phyloP scores from a whole-genome alignment of 805 yeast species.

The Candida awuae region DNA sequence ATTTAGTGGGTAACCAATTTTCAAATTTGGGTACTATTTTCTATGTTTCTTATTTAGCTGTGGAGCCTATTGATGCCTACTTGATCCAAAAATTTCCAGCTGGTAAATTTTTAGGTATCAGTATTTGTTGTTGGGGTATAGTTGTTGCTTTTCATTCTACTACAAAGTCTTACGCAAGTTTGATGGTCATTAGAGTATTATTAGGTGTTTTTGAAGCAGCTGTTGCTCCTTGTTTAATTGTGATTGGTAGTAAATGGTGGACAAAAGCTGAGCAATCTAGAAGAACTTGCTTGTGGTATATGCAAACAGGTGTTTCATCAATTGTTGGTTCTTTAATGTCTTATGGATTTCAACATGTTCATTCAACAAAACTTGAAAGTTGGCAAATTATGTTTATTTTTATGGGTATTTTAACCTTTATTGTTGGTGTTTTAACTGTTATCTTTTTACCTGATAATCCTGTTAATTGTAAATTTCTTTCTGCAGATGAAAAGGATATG shows the following conservation, averaged over 20 bases:
- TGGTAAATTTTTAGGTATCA: constrained; percentile 25
- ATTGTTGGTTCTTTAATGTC: constrained; percentile 23
- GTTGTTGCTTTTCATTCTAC: constrained; percentile 34
- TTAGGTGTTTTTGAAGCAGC: constrained; percentile 34
- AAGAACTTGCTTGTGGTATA: constrained; percentile 19
- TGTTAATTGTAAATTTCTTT: constrained; percentile 21
- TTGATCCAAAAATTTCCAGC: constrained; percentile 31
- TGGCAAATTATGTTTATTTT: constrained; percentile 28
- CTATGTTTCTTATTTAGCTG: constrained; percentile 39
- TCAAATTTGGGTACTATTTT: constrained; percentile 31
- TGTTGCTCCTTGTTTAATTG: constrained; percentile 13
- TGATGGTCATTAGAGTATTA: constrained; percentile 36
- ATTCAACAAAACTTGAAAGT: constrained; percentile 13
- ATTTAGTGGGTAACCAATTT: constrained; percentile 12
- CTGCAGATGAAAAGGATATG: constrained; percentile 30
- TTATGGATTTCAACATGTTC: constrained; percentile 23
- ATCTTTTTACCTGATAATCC: constrained; percentile 26
- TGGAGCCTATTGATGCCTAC: constrained; percentile 37
- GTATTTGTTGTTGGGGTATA: constrained; percentile 29
- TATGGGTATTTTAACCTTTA: constrained; percentile 23
- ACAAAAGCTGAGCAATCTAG: constrained; percentile 20
- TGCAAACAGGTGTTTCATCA: constrained; percentile 17
- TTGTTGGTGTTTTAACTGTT: constrained; percentile 23
- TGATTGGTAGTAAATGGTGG: constrained; percentile 19
- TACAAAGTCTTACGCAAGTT: constrained; percentile 37